Base-by-base conservation (phyloP, 2,329 filamentous ascomycete genomes). In the Penicillium sp. region DNA sequence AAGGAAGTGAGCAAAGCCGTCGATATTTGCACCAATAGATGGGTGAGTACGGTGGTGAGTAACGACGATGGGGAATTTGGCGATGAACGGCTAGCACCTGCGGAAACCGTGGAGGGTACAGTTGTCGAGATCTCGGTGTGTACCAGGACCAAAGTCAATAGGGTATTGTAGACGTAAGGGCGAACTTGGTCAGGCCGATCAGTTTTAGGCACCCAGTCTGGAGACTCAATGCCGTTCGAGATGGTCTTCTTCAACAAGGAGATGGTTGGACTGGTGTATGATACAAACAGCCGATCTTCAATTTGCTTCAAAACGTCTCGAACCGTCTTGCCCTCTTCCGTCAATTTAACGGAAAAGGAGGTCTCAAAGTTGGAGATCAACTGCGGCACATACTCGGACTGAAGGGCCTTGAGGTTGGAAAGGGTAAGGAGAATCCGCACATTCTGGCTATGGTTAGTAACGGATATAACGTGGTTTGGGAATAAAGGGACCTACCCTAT, bases 351-450 rank as follows among this genome's bases (percentile, higher is more conserved):
- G 1, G 90, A 92, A 76, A 99, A 99, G 54, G 91, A 86, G 49
- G 90, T 92, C 72, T 99, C 95, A 69, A 98, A 99, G 69, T 95
- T 90, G 5, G 89, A 85, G 70, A 96, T 90, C n/a, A 99, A 84
- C 64, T 88, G 87, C 0, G 93, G 93, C 1, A 98, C 90, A 31
- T 93, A 85, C 60, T 95, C 87, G 24, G 86, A 83, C 56, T 91
- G 89, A 37, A 99, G 85, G 24, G 89, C 84, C 69, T 93, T 89
- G 58, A 99, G 86, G 72, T 99, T 99, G 70, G 90, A 95, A 26
- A 99, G 82, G 1, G 95, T 99, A 52, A 99, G 81, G 43, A 99
- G 88, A 83, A 97, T 93, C 62, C 95, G 91, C 49, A 96, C 87
- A 65, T 93, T 93, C 89, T 96, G 72, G 14, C 35, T n/a, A 27